Evolutionary conservation across 2,329 filamentous ascomycete genomes (phyloP), one percentile per base, ranked within the genome.

Genomic region (Drechslera avenae): DNA sequence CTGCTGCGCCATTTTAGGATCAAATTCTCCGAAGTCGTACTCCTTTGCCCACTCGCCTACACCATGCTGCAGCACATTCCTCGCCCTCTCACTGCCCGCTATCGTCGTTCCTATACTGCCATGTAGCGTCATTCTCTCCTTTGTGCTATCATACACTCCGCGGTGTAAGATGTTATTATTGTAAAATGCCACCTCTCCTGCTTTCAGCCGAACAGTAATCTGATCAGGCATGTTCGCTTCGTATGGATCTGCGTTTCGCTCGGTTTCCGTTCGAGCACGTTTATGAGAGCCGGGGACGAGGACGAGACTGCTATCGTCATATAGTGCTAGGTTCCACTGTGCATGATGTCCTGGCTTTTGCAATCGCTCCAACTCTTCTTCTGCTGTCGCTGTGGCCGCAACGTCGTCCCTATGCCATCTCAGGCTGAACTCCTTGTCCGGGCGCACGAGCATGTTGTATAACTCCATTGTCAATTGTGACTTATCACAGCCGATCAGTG

Each of bases 401-500:
- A 96, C 86, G 67, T 95, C 90, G 67, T 96, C 91, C 26, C 91
- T 79, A 70, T 96, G 91, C 91, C 91, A 96, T 40, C 87, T 78
- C 41, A 96, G 80, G 64, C 84, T 84, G 64, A 93, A 96, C 59
- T 87, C 84, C 2, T 68, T 61, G 32, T 86, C 84, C 0, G 91
- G 91, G 4, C 88, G 79, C 12, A 95, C 86, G 6, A 96, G 85
- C 74, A 96, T 81, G 69, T 96, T 96, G 75, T 91, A 91, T 14
- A 96, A 77, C 74, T 96, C 91, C 85, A 96, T 89, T 32, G 93
- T 87, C 17, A 96, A 78, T 1, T 86, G 79, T 28, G 86, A 82
- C 14, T 71, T 58, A 12, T 59, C 44, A 58, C 73, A 73, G 13
- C 76, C 78, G 32, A 95, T 77, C 2, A 96, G 75, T 66, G 85